Conservation (phyloP, 176 grass and related monocot species). For the Lolium perenne region DNA sequence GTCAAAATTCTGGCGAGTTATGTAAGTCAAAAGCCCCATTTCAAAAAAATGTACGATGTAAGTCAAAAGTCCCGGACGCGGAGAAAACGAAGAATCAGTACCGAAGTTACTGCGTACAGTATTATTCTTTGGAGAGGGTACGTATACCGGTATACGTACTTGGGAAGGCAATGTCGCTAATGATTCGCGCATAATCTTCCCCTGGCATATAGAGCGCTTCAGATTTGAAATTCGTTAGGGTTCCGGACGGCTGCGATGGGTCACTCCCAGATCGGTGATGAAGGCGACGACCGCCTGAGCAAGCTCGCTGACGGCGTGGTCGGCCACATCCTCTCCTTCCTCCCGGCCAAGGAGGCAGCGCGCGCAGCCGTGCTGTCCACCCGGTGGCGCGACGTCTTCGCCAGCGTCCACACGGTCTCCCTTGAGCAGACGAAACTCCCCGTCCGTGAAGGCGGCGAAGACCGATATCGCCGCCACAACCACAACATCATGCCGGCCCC, state of each 20-base stretch:
- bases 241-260: not conserved
- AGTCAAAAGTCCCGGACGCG: no score
- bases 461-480: not conserved
- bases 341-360: not conserved
- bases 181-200: no score
- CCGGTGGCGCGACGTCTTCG: slow-evolving; percentile 14
- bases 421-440: not conserved
- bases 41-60: no score
- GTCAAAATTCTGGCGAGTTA: no score
- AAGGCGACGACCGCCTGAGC: slow-evolving; percentile 3
- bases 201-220: no score
- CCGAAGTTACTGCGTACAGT: no score
- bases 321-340: slow-evolving; percentile 41
- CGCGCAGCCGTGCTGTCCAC: not conserved
- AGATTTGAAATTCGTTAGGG: not conserved
- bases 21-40: no score
- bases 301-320: not conserved
- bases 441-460: not conserved
- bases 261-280: not conserved
- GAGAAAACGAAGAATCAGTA: no score
- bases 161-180: no score
- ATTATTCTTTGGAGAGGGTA: no score
- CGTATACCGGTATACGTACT: no score
- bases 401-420: slow-evolving; percentile 29
- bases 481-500: not conserved